phyloP scores from a whole-genome alignment of 345 rosid species.

The Aquilaria yunnanensis region DNA sequence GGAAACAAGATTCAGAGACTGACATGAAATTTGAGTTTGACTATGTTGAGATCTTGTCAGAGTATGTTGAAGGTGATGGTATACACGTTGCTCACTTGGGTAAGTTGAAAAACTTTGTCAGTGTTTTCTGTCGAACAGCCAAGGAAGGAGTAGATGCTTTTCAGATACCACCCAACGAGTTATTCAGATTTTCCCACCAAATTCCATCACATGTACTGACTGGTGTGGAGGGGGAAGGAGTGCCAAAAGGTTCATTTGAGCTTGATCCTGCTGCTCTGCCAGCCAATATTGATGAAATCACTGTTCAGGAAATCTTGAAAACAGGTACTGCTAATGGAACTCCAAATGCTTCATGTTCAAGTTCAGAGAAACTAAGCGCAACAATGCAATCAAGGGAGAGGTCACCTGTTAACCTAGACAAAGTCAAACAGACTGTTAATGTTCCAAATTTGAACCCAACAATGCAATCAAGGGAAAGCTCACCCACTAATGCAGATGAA shows the following conservation, averaged over 20 bases:
- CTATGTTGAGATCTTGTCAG: conserved; percentile 58
- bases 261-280: conserved; percentile 76
- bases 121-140: conserved; percentile 41
- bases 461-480: no score
- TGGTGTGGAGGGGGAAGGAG: conserved; percentile 67
- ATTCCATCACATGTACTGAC: conserved; percentile 64
- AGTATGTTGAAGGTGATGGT: conserved; percentile 41
- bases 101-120: conserved; percentile 76
- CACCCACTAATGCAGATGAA: no score
- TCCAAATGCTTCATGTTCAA: no score
- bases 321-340: no score
- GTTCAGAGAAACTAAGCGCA: no score
- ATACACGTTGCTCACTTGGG: conserved; percentile 58
- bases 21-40: conserved; percentile 40
- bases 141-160: conserved; percentile 23
- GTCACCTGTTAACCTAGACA: no score
- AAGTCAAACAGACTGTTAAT: no score
- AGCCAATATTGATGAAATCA: conserved; percentile 12
- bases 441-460: no score
- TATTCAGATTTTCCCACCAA: conserved; percentile 70
- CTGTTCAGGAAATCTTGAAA: background rate
- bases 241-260: conserved; percentile 72
- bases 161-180: conserved; percentile 36
- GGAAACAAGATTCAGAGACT: conserved; percentile 31
- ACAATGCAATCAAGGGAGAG: no score